phyloP scores from a whole-genome alignment of 139 green algal genomes.

The Picochlorum sp. region DNA sequence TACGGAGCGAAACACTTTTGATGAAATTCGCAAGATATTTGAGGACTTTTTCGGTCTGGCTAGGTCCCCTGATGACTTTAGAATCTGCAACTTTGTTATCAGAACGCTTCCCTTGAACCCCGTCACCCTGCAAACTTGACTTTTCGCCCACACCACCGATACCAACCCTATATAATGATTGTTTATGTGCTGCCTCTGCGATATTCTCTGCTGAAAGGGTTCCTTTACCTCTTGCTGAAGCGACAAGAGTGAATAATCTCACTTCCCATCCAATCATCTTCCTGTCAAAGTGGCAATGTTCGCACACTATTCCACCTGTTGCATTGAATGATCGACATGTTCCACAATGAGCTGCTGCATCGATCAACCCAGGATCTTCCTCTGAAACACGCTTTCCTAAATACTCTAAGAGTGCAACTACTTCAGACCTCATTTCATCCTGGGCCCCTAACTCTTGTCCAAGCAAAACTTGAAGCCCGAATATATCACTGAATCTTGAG shows the following conservation, averaged over 20 bases:
- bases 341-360: constrained; percentile 34
- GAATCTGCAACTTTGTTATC: constrained; percentile 26
- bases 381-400: neutral
- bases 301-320: constrained; percentile 42
- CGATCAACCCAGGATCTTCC: neutral
- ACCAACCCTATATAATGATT: neutral
- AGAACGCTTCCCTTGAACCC: constrained; percentile 1
- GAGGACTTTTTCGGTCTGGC: constrained; percentile 56
- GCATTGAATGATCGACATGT: constrained; percentile 46
- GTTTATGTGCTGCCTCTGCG: neutral
- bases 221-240: constrained; percentile 11
- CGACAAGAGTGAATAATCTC: constrained; percentile 49
- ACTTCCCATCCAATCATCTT: constrained; percentile 51
- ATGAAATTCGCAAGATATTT: constrained; percentile 29
- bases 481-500: constrained; percentile 39
- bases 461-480: constrained; percentile 50
- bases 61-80: constrained; percentile 46
- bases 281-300: constrained; percentile 70
- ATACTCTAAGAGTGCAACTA: neutral
- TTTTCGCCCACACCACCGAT: constrained; percentile 46
- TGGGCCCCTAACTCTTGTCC: constrained; percentile 26
- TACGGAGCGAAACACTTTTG: constrained; percentile 1
- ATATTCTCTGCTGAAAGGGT: constrained; percentile 53
- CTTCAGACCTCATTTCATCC: neutral
- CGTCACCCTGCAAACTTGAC: neutral